Evolutionary conservation across 331 rosid species (phyloP).

Genomic region (Quercus lobata): DNA sequence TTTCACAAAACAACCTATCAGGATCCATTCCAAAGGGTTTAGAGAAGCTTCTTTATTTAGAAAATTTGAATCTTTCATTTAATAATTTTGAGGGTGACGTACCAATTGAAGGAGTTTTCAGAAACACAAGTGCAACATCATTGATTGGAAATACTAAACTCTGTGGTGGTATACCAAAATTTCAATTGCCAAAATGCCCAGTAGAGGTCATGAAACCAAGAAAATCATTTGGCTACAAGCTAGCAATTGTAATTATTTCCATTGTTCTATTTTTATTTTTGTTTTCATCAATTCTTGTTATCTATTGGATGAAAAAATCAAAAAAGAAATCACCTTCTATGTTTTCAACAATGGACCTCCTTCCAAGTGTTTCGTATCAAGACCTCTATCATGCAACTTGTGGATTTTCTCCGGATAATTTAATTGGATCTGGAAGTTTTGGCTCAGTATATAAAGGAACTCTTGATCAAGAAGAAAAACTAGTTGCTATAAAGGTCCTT

Average conservation of each 20-base stretch:
- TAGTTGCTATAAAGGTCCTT: constrained; percentile 28
- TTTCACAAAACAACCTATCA: constrained; percentile 25
- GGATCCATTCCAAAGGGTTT: constrained; percentile 25
- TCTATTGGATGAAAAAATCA: constrained; percentile 4
- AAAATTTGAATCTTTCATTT: constrained; percentile 32
- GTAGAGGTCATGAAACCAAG: background rate
- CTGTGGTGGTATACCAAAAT: constrained; percentile 27
- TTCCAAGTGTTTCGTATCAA: too few relatives aligned
- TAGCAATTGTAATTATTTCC: background rate
- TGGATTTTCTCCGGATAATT: too few relatives aligned
- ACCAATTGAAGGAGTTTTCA: constrained; percentile 31
- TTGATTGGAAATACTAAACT: constrained; percentile 21
- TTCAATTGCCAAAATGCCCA: constrained; percentile 25
- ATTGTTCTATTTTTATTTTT: background rate
- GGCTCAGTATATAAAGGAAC: constrained; percentile 30
- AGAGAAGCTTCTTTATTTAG: constrained; percentile 1
- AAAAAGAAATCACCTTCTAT: too few relatives aligned
- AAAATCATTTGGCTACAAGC: background rate
- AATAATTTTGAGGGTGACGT: constrained; percentile 33
- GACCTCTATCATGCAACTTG: too few relatives aligned
- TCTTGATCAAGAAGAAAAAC: background rate
- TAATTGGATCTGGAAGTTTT: constrained; percentile 22
- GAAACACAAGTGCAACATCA: constrained; percentile 12
- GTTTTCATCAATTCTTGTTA: background rate
- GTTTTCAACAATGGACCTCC: too few relatives aligned